These are phyloP conservation scores for Areca catechu DNA, from an alignment of 176 grass and related monocot species.

Conservation along the genomic window DNA sequence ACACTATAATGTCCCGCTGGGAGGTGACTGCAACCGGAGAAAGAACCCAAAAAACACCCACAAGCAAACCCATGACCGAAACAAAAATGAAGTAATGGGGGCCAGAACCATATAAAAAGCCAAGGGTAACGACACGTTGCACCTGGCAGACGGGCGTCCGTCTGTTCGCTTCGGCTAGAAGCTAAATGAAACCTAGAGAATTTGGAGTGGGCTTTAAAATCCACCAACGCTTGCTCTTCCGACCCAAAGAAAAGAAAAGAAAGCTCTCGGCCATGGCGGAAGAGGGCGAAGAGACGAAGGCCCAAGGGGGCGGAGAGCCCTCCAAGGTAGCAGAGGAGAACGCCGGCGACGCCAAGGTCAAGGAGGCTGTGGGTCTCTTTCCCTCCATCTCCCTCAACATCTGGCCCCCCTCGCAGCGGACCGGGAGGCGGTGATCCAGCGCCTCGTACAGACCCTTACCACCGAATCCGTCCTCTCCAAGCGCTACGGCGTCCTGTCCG, in stretches of 20 bases:
- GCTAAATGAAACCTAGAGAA: too few species aligned
- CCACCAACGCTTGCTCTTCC: neutral
- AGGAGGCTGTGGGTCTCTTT: neutral
- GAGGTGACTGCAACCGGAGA: too few species aligned
- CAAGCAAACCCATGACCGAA: too few species aligned
- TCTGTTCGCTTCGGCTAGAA: too few species aligned
- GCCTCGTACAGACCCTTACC: constrained; percentile 62
- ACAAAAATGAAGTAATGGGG: too few species aligned
- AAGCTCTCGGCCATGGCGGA: constrained; percentile 42
- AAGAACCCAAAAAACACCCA: too few species aligned
- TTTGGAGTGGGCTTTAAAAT: neutral
- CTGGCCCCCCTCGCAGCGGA: constrained; percentile 91
- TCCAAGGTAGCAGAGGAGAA: neutral
- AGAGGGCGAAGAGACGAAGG: constrained; percentile 21
- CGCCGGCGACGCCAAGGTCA: neutral
- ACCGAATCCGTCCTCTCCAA: constrained; percentile 54
- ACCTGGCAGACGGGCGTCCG: too few species aligned
- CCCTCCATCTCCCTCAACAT: constrained; percentile 50
- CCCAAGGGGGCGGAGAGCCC: constrained; percentile 12
- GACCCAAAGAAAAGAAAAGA: neutral
- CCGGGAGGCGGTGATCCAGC: constrained; percentile 81
- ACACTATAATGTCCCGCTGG: too few species aligned
- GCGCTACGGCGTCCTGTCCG: constrained; percentile 52
- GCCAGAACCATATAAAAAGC: too few species aligned
- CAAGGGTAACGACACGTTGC: too few species aligned